These are phyloP conservation scores for Excoecaria cochinchinensis DNA, from an alignment of 345 rosid genomes.

Conservation along the genomic window DNA sequence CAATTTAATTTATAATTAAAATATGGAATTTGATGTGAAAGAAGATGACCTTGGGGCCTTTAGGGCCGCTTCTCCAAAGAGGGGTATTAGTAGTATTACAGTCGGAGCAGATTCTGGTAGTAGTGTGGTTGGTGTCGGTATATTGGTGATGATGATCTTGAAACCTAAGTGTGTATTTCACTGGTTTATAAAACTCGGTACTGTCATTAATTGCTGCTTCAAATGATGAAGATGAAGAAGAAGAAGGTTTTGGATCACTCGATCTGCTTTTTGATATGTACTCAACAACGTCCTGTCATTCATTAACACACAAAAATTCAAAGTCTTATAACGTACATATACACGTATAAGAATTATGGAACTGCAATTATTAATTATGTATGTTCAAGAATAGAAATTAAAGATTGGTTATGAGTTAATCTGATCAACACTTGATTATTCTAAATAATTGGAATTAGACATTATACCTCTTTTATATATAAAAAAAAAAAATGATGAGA, in stretches of 20 bases:
- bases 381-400: no score
- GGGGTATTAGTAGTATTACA: conserved; percentile 63
- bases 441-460: no score
- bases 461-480: no score
- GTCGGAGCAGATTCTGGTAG: conserved; percentile 49
- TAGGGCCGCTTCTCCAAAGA: conserved; percentile 76
- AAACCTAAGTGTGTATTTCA: conserved; percentile 16
- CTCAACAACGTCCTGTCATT: conserved; percentile 20
- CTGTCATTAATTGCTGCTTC: conserved; percentile 1
- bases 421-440: no score
- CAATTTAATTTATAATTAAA: no score
- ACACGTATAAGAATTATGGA: not conserved
- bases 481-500: no score
- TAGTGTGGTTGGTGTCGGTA: conserved; percentile 8
- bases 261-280: not conserved
- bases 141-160: conserved; percentile 20
- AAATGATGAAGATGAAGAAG: conserved; percentile 14
- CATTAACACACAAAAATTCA: not conserved
- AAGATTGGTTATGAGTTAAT: no score
- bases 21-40: not conserved
- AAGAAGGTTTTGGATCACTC: conserved; percentile 6
- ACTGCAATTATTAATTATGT: no score
- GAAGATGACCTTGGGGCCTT: conserved; percentile 54
- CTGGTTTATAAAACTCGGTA: not conserved
- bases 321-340: not conserved